Base-by-base conservation (phyloP, 2,329 filamentous ascomycete species). In the Pseudohalonectria lignicola region DNA sequence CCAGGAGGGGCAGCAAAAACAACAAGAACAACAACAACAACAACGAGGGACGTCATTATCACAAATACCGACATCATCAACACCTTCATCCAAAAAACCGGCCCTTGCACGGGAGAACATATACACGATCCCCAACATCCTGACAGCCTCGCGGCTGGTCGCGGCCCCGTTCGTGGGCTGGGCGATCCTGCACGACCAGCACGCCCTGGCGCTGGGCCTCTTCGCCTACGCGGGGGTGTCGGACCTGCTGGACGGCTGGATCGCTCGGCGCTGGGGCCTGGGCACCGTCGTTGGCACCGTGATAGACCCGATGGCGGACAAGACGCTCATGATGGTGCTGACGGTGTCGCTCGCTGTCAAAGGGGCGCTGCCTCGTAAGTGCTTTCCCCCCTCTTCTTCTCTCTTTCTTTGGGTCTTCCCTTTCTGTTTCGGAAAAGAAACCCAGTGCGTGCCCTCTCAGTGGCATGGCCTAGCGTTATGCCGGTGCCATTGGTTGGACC, bases 241-340 rank as follows among this genome's bases (percentile, higher is more conserved):
- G 1, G 92, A 98, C 55, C 68, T 94, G 6, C 72, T 96, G 3
- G 92, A 98, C 56, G 92, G 92, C 41, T 96, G 82, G 72, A 92
- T 98, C 50, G 92, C 92, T 19, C 76, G 92, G 30, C 74, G 71
- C 43, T 96, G 83, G 78, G 82, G 90, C 36, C 71, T 86, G 41
- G 83, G 92, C 59, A 96, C 92, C 1, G 90, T 98, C 1, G 86
- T 96, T 9, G 92, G 92, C 39, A 93, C 86, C 39, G 78, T 98
- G 21, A 86, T 98, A 44, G 88, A 94, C 53, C 92, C 92, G 5
- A 92, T 95, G 83, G 92, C 92, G 3, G 92, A 98, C 61, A 98
- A 98, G 64, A 74, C 78, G 8, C 72, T 98, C 46, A 96, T 98
- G 92, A 95, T 90, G 1, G 78, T 94, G 41, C 62, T 94, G 50